Evolutionary conservation across 306 rosid genomes (phyloP), one percentile per base, ranked within the genome.

Genomic region (Dalbergia oliveri): DNA sequence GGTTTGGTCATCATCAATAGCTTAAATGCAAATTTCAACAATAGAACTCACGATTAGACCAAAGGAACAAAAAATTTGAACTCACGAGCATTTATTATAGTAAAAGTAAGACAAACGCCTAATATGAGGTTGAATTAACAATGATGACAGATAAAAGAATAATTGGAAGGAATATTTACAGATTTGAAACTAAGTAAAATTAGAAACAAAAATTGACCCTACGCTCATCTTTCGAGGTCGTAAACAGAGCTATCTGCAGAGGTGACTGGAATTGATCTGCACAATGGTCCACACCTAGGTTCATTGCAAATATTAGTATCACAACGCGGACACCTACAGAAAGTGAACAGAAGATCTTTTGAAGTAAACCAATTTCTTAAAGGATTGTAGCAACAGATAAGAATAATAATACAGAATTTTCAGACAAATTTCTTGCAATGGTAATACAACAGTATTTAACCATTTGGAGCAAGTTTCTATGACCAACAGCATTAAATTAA

Each of bases 141-240:
- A 82, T 61, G 79, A 76, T 39, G 50, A 41, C 67, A 15, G 76
- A 77, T 21, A 64, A 64, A 69, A 37, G 79, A 69, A 76, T 58
- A 33, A 15, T 6, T 41, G 54, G 79, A 72, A 26, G 37, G 79
- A 81, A 82, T 86, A 92, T 92, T 86, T 89, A 94, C 96, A 92
- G 8, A 72, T 69, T 65, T 82, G 86, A 85, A 73, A 66, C 49
- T 59, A 81, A 51, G 81, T 73, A 80, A 71, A 82, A 56, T 60
- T 41, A 23, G 81, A 77, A 73, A 66, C 79, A 74, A 78, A 65
- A 86, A 64, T 84, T 66, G 77, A 51, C 64, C 79, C 76, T 57
- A 68, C 34, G 79, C 78, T 76, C 51, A 33, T 60, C 59, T 84
- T 45, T 86, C 86, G 80, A 34, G 80, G 85, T 78, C 80, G 49